Evolutionary conservation across 768 basidiomycete species (phyloP).

Genomic region (Amanita pseudoporphyria): DNA sequence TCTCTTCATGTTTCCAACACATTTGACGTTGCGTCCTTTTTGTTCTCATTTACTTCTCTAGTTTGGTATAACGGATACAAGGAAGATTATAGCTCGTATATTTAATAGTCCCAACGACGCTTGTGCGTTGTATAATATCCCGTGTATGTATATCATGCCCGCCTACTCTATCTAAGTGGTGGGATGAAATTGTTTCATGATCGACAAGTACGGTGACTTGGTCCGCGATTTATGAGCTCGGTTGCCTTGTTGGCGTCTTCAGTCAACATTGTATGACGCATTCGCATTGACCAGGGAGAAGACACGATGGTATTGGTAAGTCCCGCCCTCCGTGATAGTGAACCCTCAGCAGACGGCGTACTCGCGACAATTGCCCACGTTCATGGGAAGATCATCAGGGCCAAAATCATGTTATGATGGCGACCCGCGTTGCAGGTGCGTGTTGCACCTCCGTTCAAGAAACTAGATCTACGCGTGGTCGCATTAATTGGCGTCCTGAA

Average conservation of each 20-base stretch:
- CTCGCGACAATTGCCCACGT: background rate
- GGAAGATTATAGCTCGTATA: slow-evolving; percentile 3
- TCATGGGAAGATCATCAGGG: background rate
- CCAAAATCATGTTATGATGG: background rate
- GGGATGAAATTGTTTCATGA: no score
- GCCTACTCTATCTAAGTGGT: no score
- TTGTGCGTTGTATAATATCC: background rate
- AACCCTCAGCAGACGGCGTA: no score
- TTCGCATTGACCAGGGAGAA: no score
- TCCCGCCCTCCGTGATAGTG: no score
- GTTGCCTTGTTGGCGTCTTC: no score
- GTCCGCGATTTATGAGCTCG: no score
- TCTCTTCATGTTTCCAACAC: background rate
- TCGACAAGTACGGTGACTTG: no score
- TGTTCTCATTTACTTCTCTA: slow-evolving; percentile 9
- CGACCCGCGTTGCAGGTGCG: background rate
- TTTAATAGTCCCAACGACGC: slow-evolving; percentile 1
- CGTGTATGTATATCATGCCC: background rate
- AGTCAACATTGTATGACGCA: no score
- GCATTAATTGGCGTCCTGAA: no score
- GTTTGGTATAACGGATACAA: slow-evolving; percentile 7
- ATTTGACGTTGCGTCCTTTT: slow-evolving; percentile 11
- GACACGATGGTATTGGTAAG: no score
- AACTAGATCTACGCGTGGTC: no score
- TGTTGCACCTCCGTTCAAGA: background rate